phyloP scores from a whole-genome alignment of 805 yeast species.

The Candida golubevii region DNA sequence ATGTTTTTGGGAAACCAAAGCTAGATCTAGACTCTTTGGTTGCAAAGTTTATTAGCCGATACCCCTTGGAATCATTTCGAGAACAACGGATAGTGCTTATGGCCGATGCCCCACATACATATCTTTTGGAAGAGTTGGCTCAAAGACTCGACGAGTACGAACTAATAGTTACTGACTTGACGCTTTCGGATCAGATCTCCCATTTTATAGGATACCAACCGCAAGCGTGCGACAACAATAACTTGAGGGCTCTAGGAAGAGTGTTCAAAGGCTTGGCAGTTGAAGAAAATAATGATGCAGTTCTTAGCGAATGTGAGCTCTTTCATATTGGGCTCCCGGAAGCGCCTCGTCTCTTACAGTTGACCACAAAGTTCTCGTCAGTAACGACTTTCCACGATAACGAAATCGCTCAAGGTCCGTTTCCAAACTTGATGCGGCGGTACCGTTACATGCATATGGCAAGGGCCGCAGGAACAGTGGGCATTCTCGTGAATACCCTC shows the following conservation, averaged over 20 bases:
- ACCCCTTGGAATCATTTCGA: constrained; percentile 24
- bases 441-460: constrained; percentile 86
- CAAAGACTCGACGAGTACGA: constrained; percentile 23
- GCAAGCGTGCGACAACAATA: neutral
- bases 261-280: constrained; percentile 17
- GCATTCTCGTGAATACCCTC: constrained; percentile 84
- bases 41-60: constrained; percentile 38
- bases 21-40: constrained; percentile 42
- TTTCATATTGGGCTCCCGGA: constrained; percentile 74
- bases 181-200: constrained; percentile 23
- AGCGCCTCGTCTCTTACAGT: constrained; percentile 69
- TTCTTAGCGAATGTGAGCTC: constrained; percentile 47
- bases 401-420: constrained; percentile 50
- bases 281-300: constrained; percentile 19
- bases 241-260: constrained; percentile 17
- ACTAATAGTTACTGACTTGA: constrained; percentile 31
- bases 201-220: constrained; percentile 42
- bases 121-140: constrained; percentile 40
- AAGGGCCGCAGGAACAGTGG: constrained; percentile 86
- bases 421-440: constrained; percentile 76
- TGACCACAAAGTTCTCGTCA: constrained; percentile 64
- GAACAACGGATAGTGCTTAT: constrained; percentile 53
- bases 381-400: constrained; percentile 49
- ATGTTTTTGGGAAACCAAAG: constrained; percentile 70
- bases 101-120: constrained; percentile 70